These are phyloP conservation scores for Parasarocladium wereldwijsianum DNA, from an alignment of 2,329 filamentous ascomycete genomes.

Conservation along the genomic window DNA sequence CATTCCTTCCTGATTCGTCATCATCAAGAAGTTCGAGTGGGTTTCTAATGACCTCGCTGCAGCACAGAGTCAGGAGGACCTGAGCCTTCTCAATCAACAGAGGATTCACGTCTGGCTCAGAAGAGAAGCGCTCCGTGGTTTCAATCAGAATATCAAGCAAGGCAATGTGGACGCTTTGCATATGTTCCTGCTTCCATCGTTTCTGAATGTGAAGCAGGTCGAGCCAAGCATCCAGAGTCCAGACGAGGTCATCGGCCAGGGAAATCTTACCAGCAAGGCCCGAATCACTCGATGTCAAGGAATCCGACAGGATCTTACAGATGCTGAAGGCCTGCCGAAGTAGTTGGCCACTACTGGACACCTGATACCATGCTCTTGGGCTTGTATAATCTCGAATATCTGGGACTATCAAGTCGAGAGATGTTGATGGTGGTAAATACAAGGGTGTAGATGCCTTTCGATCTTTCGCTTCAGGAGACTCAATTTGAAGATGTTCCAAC, in stretches of 20 bases:
- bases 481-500: constrained; percentile 19
- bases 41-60: constrained; percentile 22
- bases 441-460: too few relatives aligned
- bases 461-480: too few relatives aligned
- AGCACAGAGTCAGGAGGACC: constrained; percentile 25
- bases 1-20: constrained; percentile 12
- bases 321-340: constrained; percentile 30
- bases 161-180: constrained; percentile 16
- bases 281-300: constrained; percentile 18
- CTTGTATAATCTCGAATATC: too few relatives aligned
- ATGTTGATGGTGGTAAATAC: too few relatives aligned
- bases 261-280: constrained; percentile 16
- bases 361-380: too few relatives aligned
- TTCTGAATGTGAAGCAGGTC: constrained; percentile 25
- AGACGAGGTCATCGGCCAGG: constrained; percentile 26
- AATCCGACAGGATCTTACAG: constrained; percentile 26
- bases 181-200: constrained; percentile 16
- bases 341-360: too few relatives aligned
- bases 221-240: constrained; percentile 34
- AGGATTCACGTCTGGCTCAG: constrained; percentile 4
- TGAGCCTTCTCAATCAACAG: constrained; percentile 20
- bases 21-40: constrained; percentile 16
- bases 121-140: too few relatives aligned
- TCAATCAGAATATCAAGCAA: too few relatives aligned
- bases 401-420: too few relatives aligned